Evolutionary conservation across 768 basidiomycete species (phyloP).

Genomic region (Pulveroboletus sp.): DNA sequence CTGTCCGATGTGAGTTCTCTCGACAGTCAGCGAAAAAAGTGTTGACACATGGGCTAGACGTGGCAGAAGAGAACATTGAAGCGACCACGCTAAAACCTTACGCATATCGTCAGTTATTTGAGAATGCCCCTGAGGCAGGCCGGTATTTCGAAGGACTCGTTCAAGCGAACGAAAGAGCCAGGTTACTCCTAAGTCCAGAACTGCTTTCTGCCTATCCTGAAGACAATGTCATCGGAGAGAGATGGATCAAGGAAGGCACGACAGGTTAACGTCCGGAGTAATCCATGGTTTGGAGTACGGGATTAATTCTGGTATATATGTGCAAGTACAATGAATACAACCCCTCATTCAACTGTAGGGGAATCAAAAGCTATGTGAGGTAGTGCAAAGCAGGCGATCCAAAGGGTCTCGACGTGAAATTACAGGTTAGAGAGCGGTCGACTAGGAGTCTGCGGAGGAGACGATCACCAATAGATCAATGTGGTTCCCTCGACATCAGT

Average conservation of each 20-base stretch:
- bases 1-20: conserved; percentile 34
- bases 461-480: conserved; percentile 68
- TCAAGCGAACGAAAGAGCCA: conserved; percentile 26
- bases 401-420: not conserved
- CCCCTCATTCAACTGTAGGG: not conserved
- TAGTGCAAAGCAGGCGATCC: not conserved
- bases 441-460: not conserved
- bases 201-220: conserved; percentile 42
- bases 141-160: conserved; percentile 37
- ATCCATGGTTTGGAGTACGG: not conserved
- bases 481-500: conserved; percentile 47
- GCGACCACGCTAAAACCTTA: conserved; percentile 18
- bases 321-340: conserved; percentile 4
- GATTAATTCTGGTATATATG: not conserved
- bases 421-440: not conserved
- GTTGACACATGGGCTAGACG: conserved; percentile 22
- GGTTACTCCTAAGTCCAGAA: conserved; percentile 41
- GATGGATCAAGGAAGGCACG: conserved; percentile 31
- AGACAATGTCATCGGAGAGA: conserved; percentile 36
- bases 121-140: conserved; percentile 23
- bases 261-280: not conserved
- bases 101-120: conserved; percentile 21
- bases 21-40: not conserved
- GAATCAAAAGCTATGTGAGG: not conserved
- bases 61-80: conserved; percentile 35